A percentile compares a stretch with the other conserved stretches of the same genome.
Conservation (phyloP, 2,329 filamentous ascomycete genomes). For the Blastomyces parvus region DNA sequence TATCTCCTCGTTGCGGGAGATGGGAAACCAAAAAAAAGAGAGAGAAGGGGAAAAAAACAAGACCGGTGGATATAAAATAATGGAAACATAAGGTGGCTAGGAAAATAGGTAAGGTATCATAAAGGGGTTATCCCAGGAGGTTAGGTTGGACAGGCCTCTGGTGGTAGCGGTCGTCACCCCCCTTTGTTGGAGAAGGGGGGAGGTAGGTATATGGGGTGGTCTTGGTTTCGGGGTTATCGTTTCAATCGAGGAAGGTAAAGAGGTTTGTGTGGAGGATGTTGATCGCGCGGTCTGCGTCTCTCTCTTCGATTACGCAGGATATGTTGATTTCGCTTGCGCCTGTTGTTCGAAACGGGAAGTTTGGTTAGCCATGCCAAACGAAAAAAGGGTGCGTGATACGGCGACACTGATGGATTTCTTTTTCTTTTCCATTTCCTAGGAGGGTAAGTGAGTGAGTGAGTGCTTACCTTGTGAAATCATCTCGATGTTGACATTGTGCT, state of each 20-base stretch:
- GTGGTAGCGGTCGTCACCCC: not conserved
- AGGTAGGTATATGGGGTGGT: not conserved
- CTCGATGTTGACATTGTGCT: constrained; percentile 92
- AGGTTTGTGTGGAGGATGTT: constrained; percentile 94
- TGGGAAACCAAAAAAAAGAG: not conserved
- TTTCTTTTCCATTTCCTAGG: too few relatives aligned
- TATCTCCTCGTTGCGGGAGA: not conserved
- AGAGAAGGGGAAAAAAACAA: not conserved
- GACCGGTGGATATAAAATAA: not conserved
- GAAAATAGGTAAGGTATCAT: not conserved
- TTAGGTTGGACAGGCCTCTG: not conserved
- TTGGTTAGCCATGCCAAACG: constrained; percentile 16
- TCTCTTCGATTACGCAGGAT: constrained; percentile 88
- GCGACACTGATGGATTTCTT: not conserved
- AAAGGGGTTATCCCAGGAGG: not conserved
- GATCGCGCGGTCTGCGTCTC: constrained; percentile 84
- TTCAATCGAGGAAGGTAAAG: constrained; percentile 82
- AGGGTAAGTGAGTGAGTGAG: too few relatives aligned
- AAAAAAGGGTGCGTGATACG: not conserved
- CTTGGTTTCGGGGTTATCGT: not conserved
- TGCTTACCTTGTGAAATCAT: constrained; percentile 96
- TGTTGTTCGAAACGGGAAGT: constrained; percentile 31
- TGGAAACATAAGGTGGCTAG: not conserved
- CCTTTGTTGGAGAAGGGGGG: not conserved
- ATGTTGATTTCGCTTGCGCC: constrained; percentile 99